Conservation (phyloP, 2,329 filamentous ascomycete species). For the Apiospora saccharicola region DNA sequence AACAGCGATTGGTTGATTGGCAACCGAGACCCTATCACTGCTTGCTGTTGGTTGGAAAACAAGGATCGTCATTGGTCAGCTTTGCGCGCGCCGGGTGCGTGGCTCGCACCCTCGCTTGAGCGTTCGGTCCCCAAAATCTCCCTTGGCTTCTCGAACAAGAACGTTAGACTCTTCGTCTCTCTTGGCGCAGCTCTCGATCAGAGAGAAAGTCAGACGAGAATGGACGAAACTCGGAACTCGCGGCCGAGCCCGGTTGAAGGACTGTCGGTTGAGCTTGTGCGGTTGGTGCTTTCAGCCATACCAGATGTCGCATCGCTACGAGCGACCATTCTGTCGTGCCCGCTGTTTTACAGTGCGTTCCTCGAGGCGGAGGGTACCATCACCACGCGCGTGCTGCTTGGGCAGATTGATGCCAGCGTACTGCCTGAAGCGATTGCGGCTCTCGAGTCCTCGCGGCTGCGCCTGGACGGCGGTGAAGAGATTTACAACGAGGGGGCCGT, state of each 20-base stretch:
- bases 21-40: background rate
- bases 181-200: background rate
- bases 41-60: background rate
- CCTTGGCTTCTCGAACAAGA: background rate
- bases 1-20: background rate
- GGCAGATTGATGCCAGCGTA: conserved; percentile 25
- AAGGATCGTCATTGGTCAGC: background rate
- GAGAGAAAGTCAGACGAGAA: background rate
- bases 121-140: background rate
- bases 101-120: background rate
- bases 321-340: conserved; percentile 24
- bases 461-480: background rate
- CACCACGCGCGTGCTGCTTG: conserved; percentile 23
- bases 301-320: conserved; percentile 25
- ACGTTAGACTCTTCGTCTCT: background rate
- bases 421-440: conserved; percentile 26
- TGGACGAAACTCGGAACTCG: background rate
- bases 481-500: background rate
- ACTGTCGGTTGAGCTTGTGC: background rate
- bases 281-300: background rate
- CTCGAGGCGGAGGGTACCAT: conserved; percentile 5
- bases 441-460: conserved; percentile 1
- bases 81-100: background rate
- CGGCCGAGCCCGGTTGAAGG: background rate
- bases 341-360: conserved; percentile 26